Evolutionary conservation across 2,329 filamentous ascomycete genomes (phyloP).

Genomic region (Aphanocladium album): DNA sequence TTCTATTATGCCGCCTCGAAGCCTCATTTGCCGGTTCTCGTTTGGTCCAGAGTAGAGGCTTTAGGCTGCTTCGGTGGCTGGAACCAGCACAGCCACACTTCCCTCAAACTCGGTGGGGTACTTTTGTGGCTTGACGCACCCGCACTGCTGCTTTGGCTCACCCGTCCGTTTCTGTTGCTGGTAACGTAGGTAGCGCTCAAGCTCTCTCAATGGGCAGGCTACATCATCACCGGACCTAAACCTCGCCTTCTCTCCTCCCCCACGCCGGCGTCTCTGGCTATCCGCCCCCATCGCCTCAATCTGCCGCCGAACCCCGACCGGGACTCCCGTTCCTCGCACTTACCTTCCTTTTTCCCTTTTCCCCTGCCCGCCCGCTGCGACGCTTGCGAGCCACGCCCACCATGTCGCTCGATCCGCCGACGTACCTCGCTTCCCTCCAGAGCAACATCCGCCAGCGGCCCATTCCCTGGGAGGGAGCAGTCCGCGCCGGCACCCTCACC

Average conservation of each 20-base stretch:
- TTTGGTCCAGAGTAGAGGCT: too few relatives aligned
- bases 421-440: slow-evolving; percentile 79
- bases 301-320: slow-evolving; percentile 12
- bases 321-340: slow-evolving; percentile 3
- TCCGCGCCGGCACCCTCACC: slow-evolving; percentile 87
- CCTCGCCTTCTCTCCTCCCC: slow-evolving; percentile 20
- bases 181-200: not conserved
- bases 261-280: not conserved
- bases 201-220: slow-evolving; percentile 19
- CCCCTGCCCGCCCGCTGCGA: slow-evolving; percentile 18
- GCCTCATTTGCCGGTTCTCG: too few relatives aligned
- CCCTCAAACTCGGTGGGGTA: not conserved
- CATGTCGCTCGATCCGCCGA: slow-evolving; percentile 91
- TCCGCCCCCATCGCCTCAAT: slow-evolving; percentile 11
- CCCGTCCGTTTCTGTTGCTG: not conserved
- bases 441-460: slow-evolving; percentile 95
- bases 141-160: not conserved
- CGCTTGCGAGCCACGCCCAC: slow-evolving; percentile 18
- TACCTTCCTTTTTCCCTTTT: slow-evolving; percentile 1
- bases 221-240: slow-evolving; percentile 25
- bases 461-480: slow-evolving; percentile 96
- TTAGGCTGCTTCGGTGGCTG: not conserved
- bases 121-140: slow-evolving; percentile 8
- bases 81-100: not conserved
- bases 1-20: too few relatives aligned